Percentiles rank a stretch among this genome's conserved stretches.
These are phyloP conservation scores for Epichloe coenophiala DNA, from an alignment of 2,329 filamentous ascomycete species.

Conservation along the genomic window DNA sequence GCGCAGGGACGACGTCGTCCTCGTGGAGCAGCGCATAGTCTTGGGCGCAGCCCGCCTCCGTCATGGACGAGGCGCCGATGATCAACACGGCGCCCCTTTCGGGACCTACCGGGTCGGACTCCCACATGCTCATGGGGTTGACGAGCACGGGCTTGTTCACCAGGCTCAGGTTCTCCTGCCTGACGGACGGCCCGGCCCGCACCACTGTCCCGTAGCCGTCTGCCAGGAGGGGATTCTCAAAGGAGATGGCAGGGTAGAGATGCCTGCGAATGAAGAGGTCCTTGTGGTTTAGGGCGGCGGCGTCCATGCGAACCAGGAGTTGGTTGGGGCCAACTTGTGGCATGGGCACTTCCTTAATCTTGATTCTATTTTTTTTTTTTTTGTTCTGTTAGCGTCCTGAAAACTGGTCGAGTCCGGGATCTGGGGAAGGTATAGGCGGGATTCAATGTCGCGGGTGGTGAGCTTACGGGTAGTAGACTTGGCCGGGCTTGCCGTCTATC, in stretches of 20 bases:
- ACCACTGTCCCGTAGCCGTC: conserved; percentile 72
- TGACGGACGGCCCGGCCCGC: conserved; percentile 38
- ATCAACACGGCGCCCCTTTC: conserved; percentile 49
- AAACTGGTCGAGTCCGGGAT: background rate
- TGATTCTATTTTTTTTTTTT: conserved; percentile 28
- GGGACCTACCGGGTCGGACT: conserved; percentile 54
- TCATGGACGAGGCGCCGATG: conserved; percentile 52
- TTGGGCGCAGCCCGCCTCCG: conserved; percentile 53
- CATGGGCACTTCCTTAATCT: conserved; percentile 46
- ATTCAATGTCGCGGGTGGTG: too few species aligned
- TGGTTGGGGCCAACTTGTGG: conserved; percentile 52
- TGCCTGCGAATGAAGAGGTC: conserved; percentile 90
- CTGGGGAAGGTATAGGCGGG: background rate
- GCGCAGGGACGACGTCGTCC: conserved; percentile 57
- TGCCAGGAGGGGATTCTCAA: conserved; percentile 63
- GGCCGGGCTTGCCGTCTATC: conserved; percentile 65
- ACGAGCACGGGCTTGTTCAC: conserved; percentile 60
- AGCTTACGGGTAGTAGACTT: conserved; percentile 70
- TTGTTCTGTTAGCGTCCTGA: too few species aligned
- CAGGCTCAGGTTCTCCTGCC: conserved; percentile 27
- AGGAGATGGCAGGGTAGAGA: conserved; percentile 76
- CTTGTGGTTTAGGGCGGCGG: conserved; percentile 83
- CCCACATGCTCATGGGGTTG: conserved; percentile 69
- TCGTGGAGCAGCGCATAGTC: conserved; percentile 60
- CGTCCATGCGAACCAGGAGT: conserved; percentile 61